Base-by-base conservation (phyloP, 2,329 filamentous ascomycete species). In the Botrytis fabae region DNA sequence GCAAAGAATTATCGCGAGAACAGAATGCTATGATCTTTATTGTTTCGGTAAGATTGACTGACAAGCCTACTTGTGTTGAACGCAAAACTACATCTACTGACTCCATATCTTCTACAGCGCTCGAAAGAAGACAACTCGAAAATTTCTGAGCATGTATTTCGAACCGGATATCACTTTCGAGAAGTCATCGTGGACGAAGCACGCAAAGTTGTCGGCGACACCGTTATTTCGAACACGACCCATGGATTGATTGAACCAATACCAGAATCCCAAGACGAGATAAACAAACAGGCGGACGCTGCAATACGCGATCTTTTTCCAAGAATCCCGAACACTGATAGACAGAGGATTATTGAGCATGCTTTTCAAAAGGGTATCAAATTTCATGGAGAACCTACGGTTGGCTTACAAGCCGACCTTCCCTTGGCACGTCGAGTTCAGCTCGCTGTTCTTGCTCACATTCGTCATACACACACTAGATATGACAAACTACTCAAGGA, bases 1-100 rank as follows among this genome's bases (percentile, higher is more conserved):
- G 90, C 83, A 91, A 91, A 80, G 89, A 91, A 77, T 80, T 91
- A 32, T 91, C 89, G 1, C 85, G 90, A 75, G 87, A 90, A 76
- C 83, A 84, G 69, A 89, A 85, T 77, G 88, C 88, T 62, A 88
- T 90, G 86, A 87, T 91, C 25, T 91, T 90, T 77, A 90, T 91
- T 73, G 89, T 92, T 65, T 89, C 89, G 78, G 89, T 90, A 38
- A 84, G 77, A 87, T 81, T 25, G 65, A 35, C 54, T 20, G 35
- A 25, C 40, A 28, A 28, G 14, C 32, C 40, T 61, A 40, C 74
- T 57, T 74, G 63, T 35, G 60, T 22, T 8, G n/a, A 48, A 16
- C 20, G 40, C 72, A 57, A 57, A 38, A 18, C 35, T 57, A 44
- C 71, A 70, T 25, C 44, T 32, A 54, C 75, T 73, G 59, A 74